These are phyloP conservation scores for Lathyrus sativus DNA, from an alignment of 306 rosid species.

Conservation along the genomic window DNA sequence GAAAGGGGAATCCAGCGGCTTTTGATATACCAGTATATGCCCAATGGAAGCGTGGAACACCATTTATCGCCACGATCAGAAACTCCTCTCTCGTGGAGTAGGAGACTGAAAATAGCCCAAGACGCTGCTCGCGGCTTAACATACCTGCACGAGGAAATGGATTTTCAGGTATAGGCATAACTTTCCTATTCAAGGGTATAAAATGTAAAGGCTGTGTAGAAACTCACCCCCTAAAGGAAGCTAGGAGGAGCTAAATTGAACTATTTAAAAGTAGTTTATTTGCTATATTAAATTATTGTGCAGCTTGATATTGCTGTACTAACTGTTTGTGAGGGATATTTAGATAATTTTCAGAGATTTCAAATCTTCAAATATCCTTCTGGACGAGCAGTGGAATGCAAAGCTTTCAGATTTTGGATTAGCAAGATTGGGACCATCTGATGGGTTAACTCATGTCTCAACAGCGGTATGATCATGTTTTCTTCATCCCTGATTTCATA, in stretches of 20 bases:
- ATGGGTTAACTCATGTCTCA: conserved; percentile 93
- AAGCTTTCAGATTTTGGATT: conserved; percentile 94
- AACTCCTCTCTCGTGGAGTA: conserved; percentile 73
- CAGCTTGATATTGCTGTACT: conserved; percentile 36
- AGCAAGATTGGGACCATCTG: conserved; percentile 95
- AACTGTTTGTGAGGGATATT: conserved; percentile 25
- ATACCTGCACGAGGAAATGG: conserved; percentile 89
- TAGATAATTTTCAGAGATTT: conserved; percentile 98
- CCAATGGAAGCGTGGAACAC: conserved; percentile 76
- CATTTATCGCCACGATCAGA: conserved; percentile 70
- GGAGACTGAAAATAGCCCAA: conserved; percentile 82
- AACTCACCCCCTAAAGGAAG: conserved; percentile 21
- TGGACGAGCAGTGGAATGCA: conserved; percentile 95
- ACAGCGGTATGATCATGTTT: conserved; percentile 76
- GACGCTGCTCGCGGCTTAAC: conserved; percentile 93
- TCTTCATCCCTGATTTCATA: conserved; percentile 25
- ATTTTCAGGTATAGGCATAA: conserved; percentile 71
- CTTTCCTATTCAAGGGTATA: conserved; percentile 15
- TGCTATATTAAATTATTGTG: conserved; percentile 20
- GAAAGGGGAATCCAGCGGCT: conserved; percentile 98
- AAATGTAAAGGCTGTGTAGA: conserved; percentile 1
- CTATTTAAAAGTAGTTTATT: not conserved
- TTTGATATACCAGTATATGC: conserved; percentile 84
- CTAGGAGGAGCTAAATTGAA: conserved; percentile 16
- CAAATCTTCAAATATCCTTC: conserved; percentile 91